Evolutionary conservation across 305 asterid genomes (phyloP).

Genomic region (Solanum hybrid): DNA sequence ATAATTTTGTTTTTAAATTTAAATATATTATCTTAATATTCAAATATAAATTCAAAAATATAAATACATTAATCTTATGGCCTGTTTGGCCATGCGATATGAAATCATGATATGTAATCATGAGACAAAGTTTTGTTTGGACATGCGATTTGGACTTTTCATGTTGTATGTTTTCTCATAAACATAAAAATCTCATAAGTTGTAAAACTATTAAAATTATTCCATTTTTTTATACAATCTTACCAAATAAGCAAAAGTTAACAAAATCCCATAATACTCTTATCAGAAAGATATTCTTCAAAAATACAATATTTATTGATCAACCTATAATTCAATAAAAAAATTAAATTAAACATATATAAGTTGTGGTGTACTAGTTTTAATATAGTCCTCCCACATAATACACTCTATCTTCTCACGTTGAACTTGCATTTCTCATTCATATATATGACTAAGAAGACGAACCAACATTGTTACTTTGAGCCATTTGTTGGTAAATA

Average conservation of each 20-base stretch:
- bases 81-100: neutral
- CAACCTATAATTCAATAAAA: neutral
- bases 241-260: neutral
- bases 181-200: too few relatives aligned
- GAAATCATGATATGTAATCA: too few relatives aligned
- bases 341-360: too few relatives aligned
- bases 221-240: neutral
- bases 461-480: neutral
- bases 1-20: neutral
- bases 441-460: neutral
- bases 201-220: neutral
- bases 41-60: too few relatives aligned
- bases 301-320: neutral
- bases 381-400: neutral
- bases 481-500: neutral
- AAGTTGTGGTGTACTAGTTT: neutral
- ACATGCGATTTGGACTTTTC: neutral
- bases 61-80: neutral
- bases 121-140: neutral
- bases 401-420: too few relatives aligned
- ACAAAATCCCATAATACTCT: neutral
- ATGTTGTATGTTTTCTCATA: neutral
- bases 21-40: too few relatives aligned
- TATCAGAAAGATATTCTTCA: neutral
- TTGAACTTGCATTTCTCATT: too few relatives aligned